These are phyloP conservation scores for Talaromyces marneffei DNA, from an alignment of 2,329 filamentous ascomycete species.

Conservation along the genomic window DNA sequence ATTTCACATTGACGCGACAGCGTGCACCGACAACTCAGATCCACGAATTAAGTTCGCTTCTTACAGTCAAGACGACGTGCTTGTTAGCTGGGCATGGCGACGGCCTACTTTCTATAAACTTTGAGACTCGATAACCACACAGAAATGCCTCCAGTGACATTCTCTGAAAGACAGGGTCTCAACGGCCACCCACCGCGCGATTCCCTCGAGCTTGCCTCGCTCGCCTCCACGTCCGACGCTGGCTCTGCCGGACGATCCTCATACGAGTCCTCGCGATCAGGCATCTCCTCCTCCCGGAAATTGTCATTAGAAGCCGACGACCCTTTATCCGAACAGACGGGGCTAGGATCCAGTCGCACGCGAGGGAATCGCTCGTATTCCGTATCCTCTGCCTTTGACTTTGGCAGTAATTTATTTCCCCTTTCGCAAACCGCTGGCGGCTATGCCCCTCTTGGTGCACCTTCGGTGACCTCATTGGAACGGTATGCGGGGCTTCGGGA, in stretches of 20 bases:
- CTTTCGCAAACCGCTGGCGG: slow-evolving; percentile 71
- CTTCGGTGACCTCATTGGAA: slow-evolving; percentile 53
- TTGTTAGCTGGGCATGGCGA: slow-evolving; percentile 14
- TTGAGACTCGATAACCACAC: slow-evolving; percentile 3
- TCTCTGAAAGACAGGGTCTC: slow-evolving; percentile 26
- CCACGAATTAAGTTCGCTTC: no score
- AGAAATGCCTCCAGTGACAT: slow-evolving; percentile 30
- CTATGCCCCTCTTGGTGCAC: slow-evolving; percentile 80
- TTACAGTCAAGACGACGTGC: neutral
- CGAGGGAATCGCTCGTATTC: slow-evolving; percentile 68
- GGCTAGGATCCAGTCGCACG: slow-evolving; percentile 44
- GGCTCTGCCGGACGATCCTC: slow-evolving; percentile 59
- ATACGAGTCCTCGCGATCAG: slow-evolving; percentile 69
- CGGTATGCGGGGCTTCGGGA: slow-evolving; percentile 58
- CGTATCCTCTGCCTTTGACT: slow-evolving; percentile 89
- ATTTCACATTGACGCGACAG: neutral
- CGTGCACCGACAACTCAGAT: neutral
- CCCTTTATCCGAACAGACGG: slow-evolving; percentile 56
- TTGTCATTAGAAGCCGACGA: slow-evolving; percentile 85
- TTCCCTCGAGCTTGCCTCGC: slow-evolving; percentile 90
- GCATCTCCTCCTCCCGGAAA: slow-evolving; percentile 84
- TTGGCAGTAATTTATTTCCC: slow-evolving; percentile 86
- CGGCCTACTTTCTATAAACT: slow-evolving; percentile 1
- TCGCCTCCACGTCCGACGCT: slow-evolving; percentile 78
- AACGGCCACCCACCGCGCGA: slow-evolving; percentile 58